phyloP scores from a whole-genome alignment of 1,139 yeast species.

The Nakaseomyces kungkrabaensis region DNA sequence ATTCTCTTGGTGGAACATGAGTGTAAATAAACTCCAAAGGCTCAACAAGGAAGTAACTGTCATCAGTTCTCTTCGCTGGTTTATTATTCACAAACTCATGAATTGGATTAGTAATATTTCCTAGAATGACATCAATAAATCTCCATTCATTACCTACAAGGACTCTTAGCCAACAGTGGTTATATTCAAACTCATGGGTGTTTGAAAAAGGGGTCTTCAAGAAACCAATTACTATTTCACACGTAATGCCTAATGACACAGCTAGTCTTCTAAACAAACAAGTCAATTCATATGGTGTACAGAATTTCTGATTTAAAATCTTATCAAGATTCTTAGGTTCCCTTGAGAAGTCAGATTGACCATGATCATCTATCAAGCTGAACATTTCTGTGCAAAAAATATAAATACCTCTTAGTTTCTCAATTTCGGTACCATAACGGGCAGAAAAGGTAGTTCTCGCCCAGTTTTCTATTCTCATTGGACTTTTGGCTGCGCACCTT shows the following conservation, averaged over 20 bases:
- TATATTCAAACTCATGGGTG: constrained; percentile 42
- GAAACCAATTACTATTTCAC: constrained; percentile 74
- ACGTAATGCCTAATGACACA: constrained; percentile 57
- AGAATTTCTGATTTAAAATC: constrained; percentile 33
- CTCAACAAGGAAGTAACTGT: constrained; percentile 65
- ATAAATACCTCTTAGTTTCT: constrained; percentile 52
- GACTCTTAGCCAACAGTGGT: constrained; percentile 86
- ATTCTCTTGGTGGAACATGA: constrained; percentile 72
- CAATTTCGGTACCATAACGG: constrained; percentile 40
- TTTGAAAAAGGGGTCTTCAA: constrained; percentile 65
- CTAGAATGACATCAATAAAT: constrained; percentile 60
- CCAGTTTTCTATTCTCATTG: constrained; percentile 36
- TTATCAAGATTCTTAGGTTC: constrained; percentile 26
- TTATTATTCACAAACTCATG: constrained; percentile 31
- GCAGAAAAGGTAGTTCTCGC: constrained; percentile 26
- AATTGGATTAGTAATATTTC: constrained; percentile 45
- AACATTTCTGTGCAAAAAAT: constrained; percentile 48
- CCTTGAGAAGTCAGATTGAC: constrained; percentile 25
- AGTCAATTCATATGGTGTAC: constrained; percentile 67
- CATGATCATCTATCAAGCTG: constrained; percentile 32
- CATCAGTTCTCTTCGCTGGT: constrained; percentile 28
- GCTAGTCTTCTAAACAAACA: constrained; percentile 68
- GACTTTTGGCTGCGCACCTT: constrained; percentile 18
- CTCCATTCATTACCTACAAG: constrained; percentile 68
- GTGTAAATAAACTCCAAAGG: constrained; percentile 73